Evolutionary conservation across 345 rosid species (phyloP).

Genomic region (Litchi chinensis): DNA sequence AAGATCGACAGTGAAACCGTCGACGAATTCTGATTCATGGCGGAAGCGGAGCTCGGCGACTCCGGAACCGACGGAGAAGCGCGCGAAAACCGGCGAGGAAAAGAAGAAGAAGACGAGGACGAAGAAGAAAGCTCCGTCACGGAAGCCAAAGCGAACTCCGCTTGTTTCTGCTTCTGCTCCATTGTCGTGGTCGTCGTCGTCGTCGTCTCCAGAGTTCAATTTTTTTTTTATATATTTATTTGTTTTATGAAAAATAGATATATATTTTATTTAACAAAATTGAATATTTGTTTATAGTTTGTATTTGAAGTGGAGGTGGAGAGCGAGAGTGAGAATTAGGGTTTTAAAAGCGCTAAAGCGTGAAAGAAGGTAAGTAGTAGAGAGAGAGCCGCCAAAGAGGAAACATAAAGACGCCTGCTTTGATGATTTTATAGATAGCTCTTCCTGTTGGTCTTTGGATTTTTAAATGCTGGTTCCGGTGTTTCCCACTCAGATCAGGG

Average conservation of each 20-base stretch:
- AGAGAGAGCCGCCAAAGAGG: conserved; percentile 15
- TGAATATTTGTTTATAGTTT: too few relatives aligned
- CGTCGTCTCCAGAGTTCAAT: conserved; percentile 3
- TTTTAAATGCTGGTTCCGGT: neutral
- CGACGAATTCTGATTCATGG: conserved; percentile 39
- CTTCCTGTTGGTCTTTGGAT: neutral
- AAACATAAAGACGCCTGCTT: neutral
- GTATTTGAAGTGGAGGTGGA: neutral
- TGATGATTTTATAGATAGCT: conserved; percentile 4
- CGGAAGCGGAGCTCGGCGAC: conserved; percentile 58
- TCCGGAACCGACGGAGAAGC: conserved; percentile 53
- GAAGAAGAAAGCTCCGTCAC: conserved; percentile 59
- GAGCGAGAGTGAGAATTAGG: conserved; percentile 32
- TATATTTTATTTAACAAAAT: too few relatives aligned
- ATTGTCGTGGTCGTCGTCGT: conserved; percentile 2
- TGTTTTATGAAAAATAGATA: too few relatives aligned
- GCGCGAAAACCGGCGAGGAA: conserved; percentile 34
- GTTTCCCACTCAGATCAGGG: neutral
- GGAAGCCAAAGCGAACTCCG: conserved; percentile 60
- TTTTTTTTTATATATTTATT: neutral
- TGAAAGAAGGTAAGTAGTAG: too few relatives aligned
- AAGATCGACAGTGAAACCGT: conserved; percentile 46
- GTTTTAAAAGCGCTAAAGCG: conserved; percentile 31
- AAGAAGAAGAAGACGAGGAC: conserved; percentile 36
- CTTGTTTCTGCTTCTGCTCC: conserved; percentile 42